Evolutionary conservation across 257 asterid genomes (phyloP).

Genomic region (Forsythia suspensa): DNA sequence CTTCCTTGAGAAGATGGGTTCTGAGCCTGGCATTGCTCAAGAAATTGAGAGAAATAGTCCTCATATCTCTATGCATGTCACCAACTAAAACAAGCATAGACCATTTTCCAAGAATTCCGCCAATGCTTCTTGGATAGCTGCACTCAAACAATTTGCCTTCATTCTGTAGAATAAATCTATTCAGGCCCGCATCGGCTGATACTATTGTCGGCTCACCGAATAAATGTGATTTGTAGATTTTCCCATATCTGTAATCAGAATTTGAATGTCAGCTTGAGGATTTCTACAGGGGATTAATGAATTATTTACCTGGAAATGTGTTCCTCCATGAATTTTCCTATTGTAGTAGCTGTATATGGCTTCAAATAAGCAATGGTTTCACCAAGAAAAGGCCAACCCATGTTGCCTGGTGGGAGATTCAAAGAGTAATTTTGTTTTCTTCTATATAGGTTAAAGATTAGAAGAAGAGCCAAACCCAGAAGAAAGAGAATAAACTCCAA

Average conservation of each 20-base stretch:
- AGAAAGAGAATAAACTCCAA: conserved; percentile 48
- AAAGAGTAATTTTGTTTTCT: conserved; percentile 32
- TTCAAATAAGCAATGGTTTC: conserved; percentile 74
- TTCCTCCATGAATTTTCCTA: conserved; percentile 80
- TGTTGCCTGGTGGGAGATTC: conserved; percentile 86
- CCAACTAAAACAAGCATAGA: conserved; percentile 93
- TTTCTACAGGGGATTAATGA: background rate
- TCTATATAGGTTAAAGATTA: conserved; percentile 33
- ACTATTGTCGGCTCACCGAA: conserved; percentile 82
- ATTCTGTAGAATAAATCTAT: conserved; percentile 69
- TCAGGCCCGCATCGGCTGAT: conserved; percentile 85
- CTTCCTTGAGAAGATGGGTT: conserved; percentile 66
- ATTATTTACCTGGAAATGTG: conserved; percentile 69
- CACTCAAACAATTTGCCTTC: conserved; percentile 87
- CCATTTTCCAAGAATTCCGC: conserved; percentile 96
- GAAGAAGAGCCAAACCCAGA: conserved; percentile 34
- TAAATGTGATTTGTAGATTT: conserved; percentile 78
- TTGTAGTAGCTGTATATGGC: conserved; percentile 71
- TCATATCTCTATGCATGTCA: conserved; percentile 92
- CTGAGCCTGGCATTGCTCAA: conserved; percentile 73
- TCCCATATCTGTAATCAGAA: conserved; percentile 59
- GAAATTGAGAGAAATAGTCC: conserved; percentile 78
- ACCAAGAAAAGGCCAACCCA: conserved; percentile 97
- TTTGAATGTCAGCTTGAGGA: background rate
- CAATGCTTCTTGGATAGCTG: conserved; percentile 89